phyloP scores from a whole-genome alignment of 2,329 filamentous ascomycete genomes.

The Colletotrichum graminicola region DNA sequence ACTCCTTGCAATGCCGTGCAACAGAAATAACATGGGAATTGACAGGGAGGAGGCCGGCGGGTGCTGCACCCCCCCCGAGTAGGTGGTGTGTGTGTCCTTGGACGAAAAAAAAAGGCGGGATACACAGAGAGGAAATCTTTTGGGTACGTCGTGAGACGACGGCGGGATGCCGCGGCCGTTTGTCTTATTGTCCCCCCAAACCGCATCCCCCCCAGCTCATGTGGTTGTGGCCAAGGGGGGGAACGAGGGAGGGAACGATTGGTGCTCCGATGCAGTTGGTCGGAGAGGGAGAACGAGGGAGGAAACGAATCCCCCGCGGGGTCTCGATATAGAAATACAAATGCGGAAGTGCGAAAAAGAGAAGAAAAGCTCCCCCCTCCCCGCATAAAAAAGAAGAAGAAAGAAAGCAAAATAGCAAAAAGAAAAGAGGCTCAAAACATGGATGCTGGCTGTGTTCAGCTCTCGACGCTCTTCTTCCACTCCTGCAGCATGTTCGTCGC shows the following conservation, averaged over 20 bases:
- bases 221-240: neutral
- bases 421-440: neutral
- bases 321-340: constrained; percentile 2
- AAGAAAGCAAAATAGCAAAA: neutral
- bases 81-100: no score
- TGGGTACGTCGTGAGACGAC: no score
- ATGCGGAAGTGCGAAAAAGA: neutral
- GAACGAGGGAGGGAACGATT: neutral
- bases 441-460: constrained; percentile 1
- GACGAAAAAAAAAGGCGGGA: neutral
- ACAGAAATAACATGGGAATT: neutral
- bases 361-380: neutral
- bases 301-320: neutral
- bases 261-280: neutral
- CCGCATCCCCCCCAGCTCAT: neutral
- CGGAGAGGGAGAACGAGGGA: neutral
- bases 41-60: neutral
- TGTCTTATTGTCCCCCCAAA: neutral
- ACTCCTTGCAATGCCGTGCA: constrained; percentile 41
- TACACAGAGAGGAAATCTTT: neutral
- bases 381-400: no score
- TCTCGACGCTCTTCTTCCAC: constrained; percentile 25
- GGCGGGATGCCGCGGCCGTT: neutral
- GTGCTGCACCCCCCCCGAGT: neutral
- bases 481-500: constrained; percentile 61